Conservation (phyloP, 129 eudicot species). For the Helianthus tuberosus region DNA sequence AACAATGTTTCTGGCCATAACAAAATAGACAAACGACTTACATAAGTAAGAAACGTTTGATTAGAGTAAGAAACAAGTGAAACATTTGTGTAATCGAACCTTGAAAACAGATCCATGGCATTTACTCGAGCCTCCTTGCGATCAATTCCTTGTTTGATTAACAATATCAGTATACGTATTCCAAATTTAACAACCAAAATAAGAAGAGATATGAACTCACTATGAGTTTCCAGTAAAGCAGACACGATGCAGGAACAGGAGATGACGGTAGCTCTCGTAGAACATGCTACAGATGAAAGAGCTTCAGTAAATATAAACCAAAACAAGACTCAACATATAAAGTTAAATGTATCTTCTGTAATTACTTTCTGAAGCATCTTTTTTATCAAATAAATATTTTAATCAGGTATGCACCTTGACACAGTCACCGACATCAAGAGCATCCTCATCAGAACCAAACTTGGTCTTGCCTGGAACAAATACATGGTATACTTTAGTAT, state of each 20-base stretch:
- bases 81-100: too few relatives aligned
- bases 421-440: slow-evolving; percentile 97
- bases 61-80: too few relatives aligned
- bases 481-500: slow-evolving; percentile 17
- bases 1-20: too few relatives aligned
- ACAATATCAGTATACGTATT: slow-evolving; percentile 1
- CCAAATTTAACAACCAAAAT: neutral
- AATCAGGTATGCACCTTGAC: slow-evolving; percentile 64
- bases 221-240: slow-evolving; percentile 88
- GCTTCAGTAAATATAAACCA: neutral
- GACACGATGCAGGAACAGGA: slow-evolving; percentile 99
- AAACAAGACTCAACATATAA: slow-evolving; percentile 9
- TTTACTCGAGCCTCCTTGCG: too few relatives aligned
- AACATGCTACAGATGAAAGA: slow-evolving; percentile 68
- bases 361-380: neutral
- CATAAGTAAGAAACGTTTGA: too few relatives aligned
- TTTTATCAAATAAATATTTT: too few relatives aligned
- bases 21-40: too few relatives aligned
- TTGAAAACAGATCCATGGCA: too few relatives aligned
- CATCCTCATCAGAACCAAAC: slow-evolving; percentile 69
- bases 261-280: slow-evolving; percentile 99
- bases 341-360: neutral
- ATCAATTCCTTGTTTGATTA: slow-evolving; percentile 63
- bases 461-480: slow-evolving; percentile 73
- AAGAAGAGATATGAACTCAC: slow-evolving; percentile 48